Evolutionary conservation across 257 asterid genomes (phyloP), one percentile per base, ranked within the genome.

Genomic region (Solanum ossicruentum): DNA sequence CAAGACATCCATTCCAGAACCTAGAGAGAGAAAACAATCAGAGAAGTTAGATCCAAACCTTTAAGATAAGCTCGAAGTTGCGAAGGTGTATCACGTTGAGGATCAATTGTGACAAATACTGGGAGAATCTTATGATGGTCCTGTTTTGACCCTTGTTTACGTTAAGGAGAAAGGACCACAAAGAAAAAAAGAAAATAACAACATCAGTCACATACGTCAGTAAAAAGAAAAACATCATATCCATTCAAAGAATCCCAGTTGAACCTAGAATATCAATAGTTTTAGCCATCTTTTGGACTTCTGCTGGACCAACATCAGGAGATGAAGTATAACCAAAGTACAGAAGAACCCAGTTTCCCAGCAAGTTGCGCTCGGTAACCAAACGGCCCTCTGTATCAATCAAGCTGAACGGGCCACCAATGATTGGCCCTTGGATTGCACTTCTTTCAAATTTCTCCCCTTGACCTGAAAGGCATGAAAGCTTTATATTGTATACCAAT

Each of bases 221-320:
- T 10, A 52, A 52, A 52, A 16, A 52, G 83, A 52, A 78, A 70
- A 52, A 52, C 28, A 78, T 52, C 61, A 78, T 51, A 28, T 77
- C 23, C 41, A 83, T 71, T 52, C 20, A 23, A 69, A 83, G 88
- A 65, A 63, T 13, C 86, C 26, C 87, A 87, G 85, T 45, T 75
- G 77, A 87, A 96, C 99, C 99, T 95, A 97, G 87, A 69, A 86
- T 85, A 60, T 89, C 88, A 80, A 93, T 86, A 61, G 96, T 81
- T 86, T 89, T 90, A 84, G 94, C 97, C 98, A 95, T 94, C 91
- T 97, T 97, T 84, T 87, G 94, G 89, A 94, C 92, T 91, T 95
- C 99, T 45, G 97, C 93, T 23, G 99, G 98, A 84, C 99, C 99
- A 88, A 94, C 88, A 89, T 97, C 99, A 55, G 99, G 99, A 85